Base-by-base conservation (phyloP, 345 rosid species). In the Ceriops tagal region DNA sequence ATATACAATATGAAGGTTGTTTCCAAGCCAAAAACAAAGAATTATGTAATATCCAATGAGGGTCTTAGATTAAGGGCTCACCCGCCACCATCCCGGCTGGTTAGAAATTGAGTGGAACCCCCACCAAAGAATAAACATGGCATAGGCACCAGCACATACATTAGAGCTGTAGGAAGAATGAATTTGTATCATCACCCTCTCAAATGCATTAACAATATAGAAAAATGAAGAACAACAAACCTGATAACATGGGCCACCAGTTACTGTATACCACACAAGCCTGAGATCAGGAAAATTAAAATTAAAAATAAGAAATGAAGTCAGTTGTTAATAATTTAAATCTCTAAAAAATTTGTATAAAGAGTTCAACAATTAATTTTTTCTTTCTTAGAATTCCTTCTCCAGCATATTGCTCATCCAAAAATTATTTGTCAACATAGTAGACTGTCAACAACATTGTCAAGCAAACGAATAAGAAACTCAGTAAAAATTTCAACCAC, bases 81-180 rank as follows among this genome's bases (percentile, higher is more conserved):
- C 99, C 97, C 96, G 49, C 99, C 99, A 78, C 97, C 96, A 46
- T 95, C 99, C 58, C 96, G 87, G 76, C 96, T 89, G 32, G 28
- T 85, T 37, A 95, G 80, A 39, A 66, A 72, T 71, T 92, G 96
- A 46, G 99, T 89, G 8, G 96, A 88, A 49, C 99, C 97, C 62
- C 99, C 99, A 80, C 99, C 99, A 73, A 95, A 92, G 85, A 95
- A 95, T 74, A 92, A 52, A 77, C 99, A 95, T 56, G 96, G 97
- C 97, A 95, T 95, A 35, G 97, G 99, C 72, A 95, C 97, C 70
- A 95, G 59, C 53, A 95, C 91, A 55, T 92, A 92, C 97, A 95
- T 95, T 60, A 90, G 92, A 74, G 96, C 96, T 87, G 93, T 65
- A 22, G 21, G 51, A 39, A 72, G 16, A 69, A 68, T 31, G 32